phyloP scores from a whole-genome alignment of 148 eudicot genomes.

The Heliosperma pusillum region DNA sequence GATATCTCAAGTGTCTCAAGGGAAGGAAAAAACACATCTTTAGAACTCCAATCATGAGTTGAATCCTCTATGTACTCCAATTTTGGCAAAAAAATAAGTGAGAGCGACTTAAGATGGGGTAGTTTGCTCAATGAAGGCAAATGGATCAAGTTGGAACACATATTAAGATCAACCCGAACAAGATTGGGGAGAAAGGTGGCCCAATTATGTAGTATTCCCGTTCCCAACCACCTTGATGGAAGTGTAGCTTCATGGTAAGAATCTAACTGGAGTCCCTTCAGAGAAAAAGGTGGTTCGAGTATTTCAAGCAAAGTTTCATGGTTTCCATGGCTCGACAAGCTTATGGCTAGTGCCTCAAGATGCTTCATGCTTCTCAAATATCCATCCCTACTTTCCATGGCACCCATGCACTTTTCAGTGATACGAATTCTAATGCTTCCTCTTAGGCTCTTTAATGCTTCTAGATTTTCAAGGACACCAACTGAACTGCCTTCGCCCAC shows the following conservation, averaged over 20 bases:
- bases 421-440: not conserved
- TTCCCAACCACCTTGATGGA: constrained; percentile 5
- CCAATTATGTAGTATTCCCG: not conserved
- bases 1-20: not conserved
- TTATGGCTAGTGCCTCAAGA: not conserved
- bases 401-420: no score
- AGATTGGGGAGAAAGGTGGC: constrained; percentile 1
- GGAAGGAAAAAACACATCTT: constrained; percentile 1
- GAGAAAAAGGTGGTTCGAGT: not conserved
- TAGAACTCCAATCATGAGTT: not conserved
- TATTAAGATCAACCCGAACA: not conserved
- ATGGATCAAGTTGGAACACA: not conserved
- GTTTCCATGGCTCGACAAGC: not conserved
- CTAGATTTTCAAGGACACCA: not conserved
- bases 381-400: not conserved
- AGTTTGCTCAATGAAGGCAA: constrained; percentile 9
- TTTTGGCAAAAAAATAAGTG: not conserved
- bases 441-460: not conserved
- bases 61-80: constrained; percentile 12
- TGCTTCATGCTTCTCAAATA: not conserved
- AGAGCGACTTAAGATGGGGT: not conserved
- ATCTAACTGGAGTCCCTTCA: not conserved
- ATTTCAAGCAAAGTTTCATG: not conserved
- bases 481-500: not conserved
- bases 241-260: not conserved